These are phyloP conservation scores for Pichia nanzhaoensis DNA, from an alignment of 805 yeast genomes.

Conservation along the genomic window DNA sequence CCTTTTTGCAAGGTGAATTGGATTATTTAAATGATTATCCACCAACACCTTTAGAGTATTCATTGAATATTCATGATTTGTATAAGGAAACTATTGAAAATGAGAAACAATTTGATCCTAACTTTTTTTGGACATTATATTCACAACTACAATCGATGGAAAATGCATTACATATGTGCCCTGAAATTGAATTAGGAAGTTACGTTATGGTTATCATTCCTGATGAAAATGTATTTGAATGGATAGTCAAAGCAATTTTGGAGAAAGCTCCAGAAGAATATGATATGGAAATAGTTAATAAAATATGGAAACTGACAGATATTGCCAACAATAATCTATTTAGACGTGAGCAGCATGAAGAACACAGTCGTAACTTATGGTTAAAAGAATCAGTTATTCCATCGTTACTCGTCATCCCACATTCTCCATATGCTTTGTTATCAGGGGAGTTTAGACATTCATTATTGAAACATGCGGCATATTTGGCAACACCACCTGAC, in stretches of 20 bases:
- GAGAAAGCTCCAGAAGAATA: slow-evolving; percentile 33
- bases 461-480: slow-evolving; percentile 33
- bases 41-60: slow-evolving; percentile 19
- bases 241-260: slow-evolving; percentile 21
- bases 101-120: slow-evolving; percentile 9
- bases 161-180: slow-evolving; percentile 1
- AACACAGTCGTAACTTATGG: slow-evolving; percentile 9
- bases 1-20: neutral
- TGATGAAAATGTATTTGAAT: slow-evolving; percentile 19
- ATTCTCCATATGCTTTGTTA: slow-evolving; percentile 42
- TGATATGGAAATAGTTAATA: slow-evolving; percentile 49
- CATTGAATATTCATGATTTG: slow-evolving; percentile 16
- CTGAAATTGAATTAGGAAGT: slow-evolving; percentile 29
- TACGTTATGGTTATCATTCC: slow-evolving; percentile 61
- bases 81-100: slow-evolving; percentile 14
- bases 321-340: slow-evolving; percentile 14
- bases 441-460: slow-evolving; percentile 40
- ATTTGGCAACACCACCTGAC: slow-evolving; percentile 39
- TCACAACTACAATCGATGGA: slow-evolving; percentile 33
- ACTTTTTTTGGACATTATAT: slow-evolving; percentile 24
- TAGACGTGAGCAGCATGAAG: neutral
- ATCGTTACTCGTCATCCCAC: slow-evolving; percentile 40
- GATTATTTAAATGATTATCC: slow-evolving; percentile 4
- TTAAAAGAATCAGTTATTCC: slow-evolving; percentile 17
- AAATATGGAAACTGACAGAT: slow-evolving; percentile 24